Percentiles rank a stretch among this genome's conserved stretches.
Evolutionary conservation across 164 flowering plant species (phyloP).

Genomic region (Euptelea pleiosperma): DNA sequence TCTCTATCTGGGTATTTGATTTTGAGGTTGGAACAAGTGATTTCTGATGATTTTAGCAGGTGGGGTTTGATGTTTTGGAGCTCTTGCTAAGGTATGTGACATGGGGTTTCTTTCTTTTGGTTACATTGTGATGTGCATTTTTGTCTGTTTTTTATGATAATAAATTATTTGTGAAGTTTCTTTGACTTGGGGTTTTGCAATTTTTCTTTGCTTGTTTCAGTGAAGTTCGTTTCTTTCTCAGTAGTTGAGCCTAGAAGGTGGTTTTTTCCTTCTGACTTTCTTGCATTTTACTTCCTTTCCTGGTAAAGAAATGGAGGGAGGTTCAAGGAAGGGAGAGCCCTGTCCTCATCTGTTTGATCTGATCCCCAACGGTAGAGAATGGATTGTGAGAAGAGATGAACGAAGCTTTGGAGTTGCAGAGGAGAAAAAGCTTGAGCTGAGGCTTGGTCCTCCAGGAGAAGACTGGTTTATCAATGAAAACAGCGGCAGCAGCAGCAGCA

Average conservation of each 20-base stretch:
- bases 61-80: slow-evolving; percentile 11
- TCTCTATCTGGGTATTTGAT: slow-evolving; percentile 5
- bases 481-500: slow-evolving; percentile 7
- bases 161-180: background rate
- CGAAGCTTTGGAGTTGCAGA: slow-evolving; percentile 39
- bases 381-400: slow-evolving; percentile 33
- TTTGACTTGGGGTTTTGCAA: background rate
- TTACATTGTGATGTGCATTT: background rate
- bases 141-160: too few species aligned
- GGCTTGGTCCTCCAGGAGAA: slow-evolving; percentile 80
- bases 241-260: background rate
- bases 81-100: too few species aligned
- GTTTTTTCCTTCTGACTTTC: slow-evolving; percentile 8
- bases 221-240: background rate
- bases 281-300: background rate
- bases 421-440: slow-evolving; percentile 70
- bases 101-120: slow-evolving; percentile 10
- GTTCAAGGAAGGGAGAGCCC: slow-evolving; percentile 31
- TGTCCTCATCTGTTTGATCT: slow-evolving; percentile 52
- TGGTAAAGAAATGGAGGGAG: slow-evolving; percentile 38
- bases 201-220: background rate
- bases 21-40: slow-evolving; percentile 6
- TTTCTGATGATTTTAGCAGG: background rate
- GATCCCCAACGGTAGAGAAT: slow-evolving; percentile 45
- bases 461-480: slow-evolving; percentile 25